Evolutionary conservation across 2,329 filamentous ascomycete genomes (phyloP).

Genomic region (Penicillium sp.): DNA sequence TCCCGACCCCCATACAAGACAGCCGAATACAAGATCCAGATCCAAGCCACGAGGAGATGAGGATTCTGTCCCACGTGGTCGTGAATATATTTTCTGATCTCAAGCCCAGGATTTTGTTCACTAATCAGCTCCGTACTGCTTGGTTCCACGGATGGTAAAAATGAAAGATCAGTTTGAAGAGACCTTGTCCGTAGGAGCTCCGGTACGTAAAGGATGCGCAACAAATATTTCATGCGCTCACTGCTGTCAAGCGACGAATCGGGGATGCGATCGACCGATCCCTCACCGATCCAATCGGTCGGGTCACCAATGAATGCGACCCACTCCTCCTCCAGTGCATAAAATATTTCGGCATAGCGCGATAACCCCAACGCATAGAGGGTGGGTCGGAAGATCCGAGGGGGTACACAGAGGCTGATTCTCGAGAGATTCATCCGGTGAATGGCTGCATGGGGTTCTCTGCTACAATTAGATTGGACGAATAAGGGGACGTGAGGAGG

Average conservation of each 20-base stretch:
- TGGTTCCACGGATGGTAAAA: background rate
- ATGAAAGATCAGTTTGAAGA: constrained; percentile 8
- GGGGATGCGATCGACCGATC: background rate
- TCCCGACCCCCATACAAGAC: constrained; percentile 11
- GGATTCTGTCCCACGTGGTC: constrained; percentile 1
- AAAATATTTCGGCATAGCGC: constrained; percentile 14
- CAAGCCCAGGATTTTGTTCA: background rate
- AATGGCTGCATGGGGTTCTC: constrained; percentile 14
- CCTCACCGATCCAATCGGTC: constrained; percentile 9
- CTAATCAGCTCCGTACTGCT: background rate
- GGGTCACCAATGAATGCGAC: constrained; percentile 12
- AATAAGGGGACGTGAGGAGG: background rate
- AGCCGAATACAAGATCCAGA: constrained; percentile 16
- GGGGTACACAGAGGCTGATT: constrained; percentile 11
- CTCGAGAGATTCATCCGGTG: constrained; percentile 14
- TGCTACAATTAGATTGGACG: background rate
- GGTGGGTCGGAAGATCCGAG: background rate
- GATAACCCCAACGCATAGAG: constrained; percentile 13
- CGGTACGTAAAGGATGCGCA: constrained; percentile 11
- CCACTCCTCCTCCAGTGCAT: constrained; percentile 12
- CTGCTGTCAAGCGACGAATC: background rate
- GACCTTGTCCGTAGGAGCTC: constrained; percentile 7
- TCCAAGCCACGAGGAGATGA: constrained; percentile 12
- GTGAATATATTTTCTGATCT: constrained; percentile 1
- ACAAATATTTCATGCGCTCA: constrained; percentile 6